Conservation (phyloP, 768 basidiomycete genomes). For the Tricholoma bakamatsutake region DNA sequence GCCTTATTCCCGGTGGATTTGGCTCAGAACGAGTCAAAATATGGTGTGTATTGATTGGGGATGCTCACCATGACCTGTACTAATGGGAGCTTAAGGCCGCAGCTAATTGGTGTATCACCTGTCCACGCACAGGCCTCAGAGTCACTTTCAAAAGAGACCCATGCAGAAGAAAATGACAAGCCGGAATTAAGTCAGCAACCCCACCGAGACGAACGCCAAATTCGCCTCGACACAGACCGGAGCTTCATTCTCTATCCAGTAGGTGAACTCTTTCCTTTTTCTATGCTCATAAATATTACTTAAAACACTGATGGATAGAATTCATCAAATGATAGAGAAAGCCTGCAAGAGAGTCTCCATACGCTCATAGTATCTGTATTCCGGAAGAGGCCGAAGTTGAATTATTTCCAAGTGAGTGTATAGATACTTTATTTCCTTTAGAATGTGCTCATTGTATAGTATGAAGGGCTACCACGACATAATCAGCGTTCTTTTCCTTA, state of each 20-base stretch:
- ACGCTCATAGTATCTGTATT: constrained; percentile 71
- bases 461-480: constrained; percentile 89
- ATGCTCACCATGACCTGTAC: neutral
- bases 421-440: neutral
- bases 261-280: constrained; percentile 42
- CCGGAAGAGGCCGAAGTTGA: constrained; percentile 61
- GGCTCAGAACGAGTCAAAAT: constrained; percentile 33
- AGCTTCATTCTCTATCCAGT: constrained; percentile 92
- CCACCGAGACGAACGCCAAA: constrained; percentile 83
- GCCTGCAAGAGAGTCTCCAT: constrained; percentile 62
- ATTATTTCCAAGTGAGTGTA: constrained; percentile 72
- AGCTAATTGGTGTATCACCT: constrained; percentile 12
- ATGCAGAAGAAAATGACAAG: neutral
- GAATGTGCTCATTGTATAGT: neutral
- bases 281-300: neutral
- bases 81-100: constrained; percentile 7
- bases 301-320: constrained; percentile 8
- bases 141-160: neutral
- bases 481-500: constrained; percentile 75
- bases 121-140: neutral
- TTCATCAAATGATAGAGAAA: constrained; percentile 36
- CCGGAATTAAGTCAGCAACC: constrained; percentile 11
- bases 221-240: constrained; percentile 83
- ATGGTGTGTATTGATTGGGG: constrained; percentile 28
- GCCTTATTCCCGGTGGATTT: constrained; percentile 42